Evolutionary conservation across 2,329 filamentous ascomycete genomes (phyloP).

Genomic region (Atkinsonella texensis): DNA sequence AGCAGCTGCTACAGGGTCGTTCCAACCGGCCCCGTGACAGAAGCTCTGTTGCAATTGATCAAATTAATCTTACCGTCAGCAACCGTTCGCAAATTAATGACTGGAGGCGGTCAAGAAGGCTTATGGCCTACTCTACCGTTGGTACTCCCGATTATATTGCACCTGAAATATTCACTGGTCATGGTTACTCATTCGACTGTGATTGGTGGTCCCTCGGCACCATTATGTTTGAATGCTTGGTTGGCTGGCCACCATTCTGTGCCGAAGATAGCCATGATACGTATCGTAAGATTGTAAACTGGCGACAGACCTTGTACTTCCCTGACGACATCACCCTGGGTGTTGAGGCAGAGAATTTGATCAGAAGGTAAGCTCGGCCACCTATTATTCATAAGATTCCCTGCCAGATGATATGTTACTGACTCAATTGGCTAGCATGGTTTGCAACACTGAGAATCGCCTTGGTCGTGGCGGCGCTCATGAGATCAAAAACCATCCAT

Average conservation of each 20-base stretch:
- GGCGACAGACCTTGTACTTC: slow-evolving; percentile 91
- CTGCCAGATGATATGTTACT: neutral
- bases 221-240: slow-evolving; percentile 98
- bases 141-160: slow-evolving; percentile 98
- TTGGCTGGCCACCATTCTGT: slow-evolving; percentile 98
- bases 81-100: slow-evolving; percentile 98
- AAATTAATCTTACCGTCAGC: slow-evolving; percentile 95
- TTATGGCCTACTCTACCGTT: slow-evolving; percentile 97
- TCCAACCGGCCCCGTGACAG: slow-evolving; percentile 67
- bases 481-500: slow-evolving; percentile 87
- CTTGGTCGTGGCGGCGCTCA: slow-evolving; percentile 76
- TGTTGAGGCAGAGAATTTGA: slow-evolving; percentile 80
- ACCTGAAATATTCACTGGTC: slow-evolving; percentile 92
- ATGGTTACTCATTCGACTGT: slow-evolving; percentile 92
- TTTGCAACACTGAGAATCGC: slow-evolving; percentile 88
- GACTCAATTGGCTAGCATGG: slow-evolving; percentile 49
- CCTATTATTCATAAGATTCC: neutral
- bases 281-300: slow-evolving; percentile 98
- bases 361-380: slow-evolving; percentile 56
- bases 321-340: slow-evolving; percentile 88
- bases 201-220: slow-evolving; percentile 99
- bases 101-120: slow-evolving; percentile 87
- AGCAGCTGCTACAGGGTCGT: slow-evolving; percentile 78
- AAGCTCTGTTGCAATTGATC: slow-evolving; percentile 90
- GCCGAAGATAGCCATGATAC: slow-evolving; percentile 96